Evolutionary conservation across 352 stramenopile genomes (phyloP), one percentile per base, ranked within the genome.

Genomic region (Elongisporangium prolatum): DNA sequence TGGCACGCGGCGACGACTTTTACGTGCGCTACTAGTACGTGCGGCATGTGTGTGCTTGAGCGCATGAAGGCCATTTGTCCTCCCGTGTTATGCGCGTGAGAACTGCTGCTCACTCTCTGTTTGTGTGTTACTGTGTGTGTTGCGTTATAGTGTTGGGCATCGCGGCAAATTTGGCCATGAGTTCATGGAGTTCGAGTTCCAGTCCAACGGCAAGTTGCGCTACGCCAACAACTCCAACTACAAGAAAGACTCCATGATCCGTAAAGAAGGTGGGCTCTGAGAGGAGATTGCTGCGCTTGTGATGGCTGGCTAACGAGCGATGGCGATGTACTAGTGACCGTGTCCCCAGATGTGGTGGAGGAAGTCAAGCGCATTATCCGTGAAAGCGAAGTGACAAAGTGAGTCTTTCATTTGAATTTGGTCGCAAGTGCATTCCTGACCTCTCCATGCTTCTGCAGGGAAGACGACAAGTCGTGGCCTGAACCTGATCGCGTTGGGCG

Each of bases 191-290:
- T 98, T 99, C 64, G 95, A 99, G 70, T 96, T 99, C 54, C 85
- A 76, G 40, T 79, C 88, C 16, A 88, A 94, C 60, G 89, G 87
- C 40, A 95, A 90, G 64, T 77, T 99, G 24, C 85, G 94, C 38
- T 99, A 99, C 64, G 94, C 94, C 25, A 99, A 99, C 78, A 98
- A 98, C 75, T 98, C 91, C 47, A 98, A 98, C 80, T 99, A 99
- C 75, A 98, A 98, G 74, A 96, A 98, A 61, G 95, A 98, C 67
- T 93, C 87, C 8, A 98, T 98, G 80, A 99, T 99, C 71, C 83
- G 93, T 38, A 98, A 98, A 82, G 93, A 99, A 90, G 86, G 90
- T 97, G 16, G 22, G 38, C 60, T 18, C 0, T 1, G 55, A 24
- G 17, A 6, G 10, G n/a, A n/a, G 25, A 18, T 61, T 34, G 28